A percentile compares a stretch with the other conserved stretches of the same genome.
phyloP scores from a whole-genome alignment of 2,329 filamentous ascomycete species.

The Ophiostoma himal-ulmi region DNA sequence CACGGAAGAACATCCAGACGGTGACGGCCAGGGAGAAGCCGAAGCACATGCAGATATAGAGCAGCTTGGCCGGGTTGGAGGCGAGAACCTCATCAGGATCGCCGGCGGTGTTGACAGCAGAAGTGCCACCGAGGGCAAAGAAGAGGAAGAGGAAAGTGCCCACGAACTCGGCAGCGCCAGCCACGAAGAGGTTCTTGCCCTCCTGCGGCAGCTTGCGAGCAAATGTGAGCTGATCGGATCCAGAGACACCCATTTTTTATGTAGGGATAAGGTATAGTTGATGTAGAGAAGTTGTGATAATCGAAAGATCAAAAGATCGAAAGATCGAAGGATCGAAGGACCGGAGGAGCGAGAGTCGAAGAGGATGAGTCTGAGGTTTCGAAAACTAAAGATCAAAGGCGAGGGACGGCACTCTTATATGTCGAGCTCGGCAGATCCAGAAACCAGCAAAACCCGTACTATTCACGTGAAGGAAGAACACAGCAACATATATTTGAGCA shows the following conservation, averaged over 20 bases:
- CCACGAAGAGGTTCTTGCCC: conserved; percentile 35
- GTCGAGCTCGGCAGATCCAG: neutral
- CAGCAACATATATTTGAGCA: no score
- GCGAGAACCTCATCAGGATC: conserved; percentile 23
- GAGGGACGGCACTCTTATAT: neutral
- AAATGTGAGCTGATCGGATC: conserved; percentile 17
- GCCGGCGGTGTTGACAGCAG: conserved; percentile 29
- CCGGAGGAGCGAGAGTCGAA: neutral
- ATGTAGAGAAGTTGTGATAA: neutral
- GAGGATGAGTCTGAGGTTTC: neutral
- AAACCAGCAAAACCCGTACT: neutral
- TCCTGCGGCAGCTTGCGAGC: conserved; percentile 22
- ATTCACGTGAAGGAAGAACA: neutral
- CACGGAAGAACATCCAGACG: conserved; percentile 52
- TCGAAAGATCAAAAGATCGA: no score
- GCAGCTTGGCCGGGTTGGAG: conserved; percentile 34
- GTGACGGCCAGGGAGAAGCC: conserved; percentile 47
- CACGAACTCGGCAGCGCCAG: conserved; percentile 46
- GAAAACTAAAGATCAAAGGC: neutral
- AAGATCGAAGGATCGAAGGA: no score
- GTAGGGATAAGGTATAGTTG: neutral
- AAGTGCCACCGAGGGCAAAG: conserved; percentile 31
- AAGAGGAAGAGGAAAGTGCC: conserved; percentile 51
- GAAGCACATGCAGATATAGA: conserved; percentile 48
- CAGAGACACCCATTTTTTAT: conserved; percentile 15